Evolutionary conservation across 148 eudicot species (phyloP).

Genomic region (Nyssa sinensis): DNA sequence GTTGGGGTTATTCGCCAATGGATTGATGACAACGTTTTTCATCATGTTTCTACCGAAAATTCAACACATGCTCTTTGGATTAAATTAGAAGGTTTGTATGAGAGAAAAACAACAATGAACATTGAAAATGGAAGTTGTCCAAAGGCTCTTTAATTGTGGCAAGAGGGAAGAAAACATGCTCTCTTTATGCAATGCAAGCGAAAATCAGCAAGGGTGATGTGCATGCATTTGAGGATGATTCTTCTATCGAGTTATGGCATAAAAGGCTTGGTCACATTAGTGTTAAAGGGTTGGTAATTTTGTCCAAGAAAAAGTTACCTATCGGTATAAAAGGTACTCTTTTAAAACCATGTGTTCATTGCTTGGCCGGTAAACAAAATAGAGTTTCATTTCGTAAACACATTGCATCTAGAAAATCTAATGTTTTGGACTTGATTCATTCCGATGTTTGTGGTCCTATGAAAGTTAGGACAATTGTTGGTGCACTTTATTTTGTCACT

Average conservation of each 20-base stretch:
- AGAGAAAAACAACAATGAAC: not conserved
- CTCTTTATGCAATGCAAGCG: slow-evolving; percentile 1
- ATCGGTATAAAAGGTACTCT: not conserved
- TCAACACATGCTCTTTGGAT: not conserved
- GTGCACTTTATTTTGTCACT: too few species aligned
- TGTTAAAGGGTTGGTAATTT: not conserved
- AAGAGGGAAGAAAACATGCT: not conserved
- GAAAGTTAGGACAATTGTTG: too few species aligned
- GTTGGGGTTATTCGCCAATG: too few species aligned
- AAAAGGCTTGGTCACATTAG: slow-evolving; percentile 3
- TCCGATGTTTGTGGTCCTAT: too few species aligned
- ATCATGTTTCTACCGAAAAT: too few species aligned
- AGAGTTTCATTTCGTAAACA: slow-evolving; percentile 1
- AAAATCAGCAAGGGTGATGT: not conserved
- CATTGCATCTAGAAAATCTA: not conserved
- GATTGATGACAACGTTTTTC: too few species aligned
- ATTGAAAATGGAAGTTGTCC: slow-evolving; percentile 14
- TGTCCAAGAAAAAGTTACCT: not conserved
- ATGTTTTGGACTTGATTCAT: not conserved
- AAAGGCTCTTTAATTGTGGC: not conserved
- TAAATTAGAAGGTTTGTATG: not conserved
- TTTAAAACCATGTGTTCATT: slow-evolving; percentile 2
- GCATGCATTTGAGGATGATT: not conserved
- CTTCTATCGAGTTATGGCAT: too few species aligned
- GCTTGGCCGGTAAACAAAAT: not conserved